phyloP scores from a whole-genome alignment of 441 rosid species.

The Capsella rubella region DNA sequence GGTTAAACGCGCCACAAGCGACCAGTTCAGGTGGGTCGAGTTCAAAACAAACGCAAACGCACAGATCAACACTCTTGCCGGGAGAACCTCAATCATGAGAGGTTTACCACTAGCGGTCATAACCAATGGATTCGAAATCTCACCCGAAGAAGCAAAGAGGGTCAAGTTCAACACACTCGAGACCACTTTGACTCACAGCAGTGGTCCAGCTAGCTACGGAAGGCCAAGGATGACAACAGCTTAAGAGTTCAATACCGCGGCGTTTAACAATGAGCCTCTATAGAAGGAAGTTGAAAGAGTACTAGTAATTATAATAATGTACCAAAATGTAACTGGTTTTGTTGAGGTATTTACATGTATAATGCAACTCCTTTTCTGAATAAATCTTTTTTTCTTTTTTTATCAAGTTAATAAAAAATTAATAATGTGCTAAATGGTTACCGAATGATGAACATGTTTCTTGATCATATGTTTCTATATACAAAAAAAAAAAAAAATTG shows the following conservation, averaged over 20 bases:
- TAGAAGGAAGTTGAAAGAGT: constrained; percentile 26
- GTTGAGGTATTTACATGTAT: constrained; percentile 41
- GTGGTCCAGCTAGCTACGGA: constrained; percentile 33
- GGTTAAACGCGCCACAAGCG: constrained; percentile 55
- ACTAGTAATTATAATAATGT: constrained; percentile 31
- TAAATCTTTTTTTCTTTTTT: not conserved
- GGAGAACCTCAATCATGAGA: constrained; percentile 58
- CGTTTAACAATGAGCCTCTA: not conserved
- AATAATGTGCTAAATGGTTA: too few relatives aligned
- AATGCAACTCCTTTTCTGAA: constrained; percentile 31
- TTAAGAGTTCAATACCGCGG: constrained; percentile 6
- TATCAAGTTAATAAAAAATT: too few relatives aligned
- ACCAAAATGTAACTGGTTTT: constrained; percentile 35
- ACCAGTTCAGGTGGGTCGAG: constrained; percentile 60
- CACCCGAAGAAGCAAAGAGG: constrained; percentile 63
- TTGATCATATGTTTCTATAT: too few relatives aligned
- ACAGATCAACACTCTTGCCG: constrained; percentile 55
- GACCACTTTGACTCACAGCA: constrained; percentile 50
- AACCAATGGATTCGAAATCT: constrained; percentile 57
- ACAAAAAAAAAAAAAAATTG: too few relatives aligned
- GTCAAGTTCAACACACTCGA: constrained; percentile 56
- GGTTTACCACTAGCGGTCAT: constrained; percentile 67
- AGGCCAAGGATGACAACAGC: constrained; percentile 34
- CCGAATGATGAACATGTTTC: too few relatives aligned
- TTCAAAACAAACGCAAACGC: constrained; percentile 79